phyloP scores from a whole-genome alignment of 371 early-diverging fungal species.

The Mortierella sp. region DNA sequence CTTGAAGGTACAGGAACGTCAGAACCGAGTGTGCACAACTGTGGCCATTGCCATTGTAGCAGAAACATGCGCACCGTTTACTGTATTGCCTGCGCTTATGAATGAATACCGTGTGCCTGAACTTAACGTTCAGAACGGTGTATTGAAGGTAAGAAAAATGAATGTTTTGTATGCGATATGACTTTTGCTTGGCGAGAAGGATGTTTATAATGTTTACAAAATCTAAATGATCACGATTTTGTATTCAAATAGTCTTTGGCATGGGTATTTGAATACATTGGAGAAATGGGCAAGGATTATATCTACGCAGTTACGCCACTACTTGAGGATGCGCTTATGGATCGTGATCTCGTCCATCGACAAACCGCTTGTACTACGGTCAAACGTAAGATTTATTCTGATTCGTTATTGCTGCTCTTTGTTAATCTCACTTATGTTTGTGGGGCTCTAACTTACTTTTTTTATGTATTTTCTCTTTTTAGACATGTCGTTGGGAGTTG shows the following conservation, averaged over 20 bases:
- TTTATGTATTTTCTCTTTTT: not conserved
- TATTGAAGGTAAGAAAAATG: slow-evolving; percentile 75
- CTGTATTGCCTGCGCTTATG: slow-evolving; percentile 97
- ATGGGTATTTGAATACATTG: slow-evolving; percentile 98
- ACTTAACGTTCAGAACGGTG: slow-evolving; percentile 98
- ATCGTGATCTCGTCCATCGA: slow-evolving; percentile 97
- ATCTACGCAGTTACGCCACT: slow-evolving; percentile 96
- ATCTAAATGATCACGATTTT: not conserved
- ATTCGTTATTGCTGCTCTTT: not conserved
- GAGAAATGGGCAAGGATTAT: slow-evolving; percentile 96
- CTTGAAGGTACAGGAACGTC: slow-evolving; percentile 98
- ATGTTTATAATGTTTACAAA: not conserved
- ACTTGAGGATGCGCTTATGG: slow-evolving; percentile 97
- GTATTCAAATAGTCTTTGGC: slow-evolving; percentile 70
- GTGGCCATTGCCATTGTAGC: slow-evolving; percentile 97
- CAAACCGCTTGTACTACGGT: slow-evolving; percentile 97
- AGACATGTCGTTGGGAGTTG: slow-evolving; percentile 92
- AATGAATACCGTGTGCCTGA: slow-evolving; percentile 99
- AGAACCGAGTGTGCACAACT: slow-evolving; percentile 98
- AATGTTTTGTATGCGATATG: not conserved
- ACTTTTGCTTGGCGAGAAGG: too few species aligned
- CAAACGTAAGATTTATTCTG: slow-evolving; percentile 62
- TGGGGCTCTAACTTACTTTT: not conserved
- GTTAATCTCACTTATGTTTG: not conserved
- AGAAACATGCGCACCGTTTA: slow-evolving; percentile 97